These are phyloP conservation scores for Phytophthora foliorum DNA, from an alignment of 352 stramenopile species.

Conservation along the genomic window DNA sequence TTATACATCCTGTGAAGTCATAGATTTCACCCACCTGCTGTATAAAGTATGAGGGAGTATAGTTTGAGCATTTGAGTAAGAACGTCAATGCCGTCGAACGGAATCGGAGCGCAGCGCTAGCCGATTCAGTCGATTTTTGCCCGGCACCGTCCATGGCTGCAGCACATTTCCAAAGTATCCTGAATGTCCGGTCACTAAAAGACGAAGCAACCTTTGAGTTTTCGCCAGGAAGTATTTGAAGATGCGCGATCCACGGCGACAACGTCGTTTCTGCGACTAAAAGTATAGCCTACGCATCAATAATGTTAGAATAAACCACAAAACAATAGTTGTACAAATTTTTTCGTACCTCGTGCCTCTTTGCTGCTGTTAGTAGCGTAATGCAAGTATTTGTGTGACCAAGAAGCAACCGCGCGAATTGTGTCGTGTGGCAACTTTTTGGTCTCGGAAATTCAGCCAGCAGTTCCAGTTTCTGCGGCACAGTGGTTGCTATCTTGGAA, in stretches of 20 bases:
- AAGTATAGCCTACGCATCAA: slow-evolving; percentile 33
- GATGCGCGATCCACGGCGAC: slow-evolving; percentile 65
- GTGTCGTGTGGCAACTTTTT: slow-evolving; percentile 43
- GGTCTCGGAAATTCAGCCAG: slow-evolving; percentile 56
- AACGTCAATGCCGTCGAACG: slow-evolving; percentile 65
- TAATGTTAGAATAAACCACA: slow-evolving; percentile 6
- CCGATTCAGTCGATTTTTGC: slow-evolving; percentile 13
- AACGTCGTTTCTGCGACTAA: slow-evolving; percentile 35
- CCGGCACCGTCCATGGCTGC: slow-evolving; percentile 37
- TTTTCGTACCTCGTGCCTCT: slow-evolving; percentile 45
- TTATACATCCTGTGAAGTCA: background rate
- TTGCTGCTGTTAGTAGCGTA: slow-evolving; percentile 39
- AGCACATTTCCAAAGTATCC: slow-evolving; percentile 79
- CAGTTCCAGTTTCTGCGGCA: slow-evolving; percentile 20
- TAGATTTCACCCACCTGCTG: slow-evolving; percentile 51
- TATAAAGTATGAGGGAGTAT: slow-evolving; percentile 65
- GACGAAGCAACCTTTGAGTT: slow-evolving; percentile 67
- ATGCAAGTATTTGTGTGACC: slow-evolving; percentile 52
- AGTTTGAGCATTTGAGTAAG: slow-evolving; percentile 76
- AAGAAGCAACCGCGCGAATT: slow-evolving; percentile 63
- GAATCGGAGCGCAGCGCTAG: slow-evolving; percentile 42
- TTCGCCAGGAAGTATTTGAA: slow-evolving; percentile 44
- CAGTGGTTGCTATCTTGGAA: background rate
- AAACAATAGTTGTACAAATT: background rate
- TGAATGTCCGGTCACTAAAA: slow-evolving; percentile 75